Conservation (phyloP, 148 eudicot genomes). For the Rhododendron williamsianum region DNA sequence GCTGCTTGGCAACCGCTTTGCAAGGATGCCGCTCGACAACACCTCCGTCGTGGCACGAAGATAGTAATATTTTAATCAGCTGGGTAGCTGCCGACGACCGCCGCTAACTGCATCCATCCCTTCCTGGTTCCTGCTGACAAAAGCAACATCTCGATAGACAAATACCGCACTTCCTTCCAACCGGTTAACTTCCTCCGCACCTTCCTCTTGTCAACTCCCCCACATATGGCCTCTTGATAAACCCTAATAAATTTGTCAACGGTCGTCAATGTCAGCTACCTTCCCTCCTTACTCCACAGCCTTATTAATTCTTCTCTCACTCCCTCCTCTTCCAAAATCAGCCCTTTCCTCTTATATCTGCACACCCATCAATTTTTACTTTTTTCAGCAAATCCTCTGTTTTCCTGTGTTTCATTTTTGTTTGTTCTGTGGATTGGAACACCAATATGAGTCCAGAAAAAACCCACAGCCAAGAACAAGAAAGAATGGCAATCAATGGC, state of each 20-base stretch:
- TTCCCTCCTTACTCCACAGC: not conserved
- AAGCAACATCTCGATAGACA: not conserved
- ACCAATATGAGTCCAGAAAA: slow-evolving; percentile 21
- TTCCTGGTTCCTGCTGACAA: not conserved
- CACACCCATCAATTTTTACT: not conserved
- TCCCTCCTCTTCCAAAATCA: not conserved
- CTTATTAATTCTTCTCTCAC: not conserved
- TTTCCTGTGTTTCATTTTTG: not conserved
- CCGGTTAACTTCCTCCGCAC: not conserved
- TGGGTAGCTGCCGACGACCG: too few relatives aligned
- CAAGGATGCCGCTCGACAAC: too few relatives aligned
- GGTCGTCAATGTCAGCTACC: slow-evolving; percentile 8
- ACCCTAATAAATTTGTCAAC: not conserved
- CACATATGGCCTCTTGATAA: not conserved
- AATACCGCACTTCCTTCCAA: not conserved
- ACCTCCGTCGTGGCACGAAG: too few relatives aligned
- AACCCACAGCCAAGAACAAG: not conserved
- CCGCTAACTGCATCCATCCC: too few relatives aligned
- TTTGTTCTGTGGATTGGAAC: not conserved
- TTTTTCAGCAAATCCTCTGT: not conserved
- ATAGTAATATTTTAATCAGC: too few relatives aligned
- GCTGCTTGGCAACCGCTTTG: too few relatives aligned
- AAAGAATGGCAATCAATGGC: slow-evolving; percentile 24
- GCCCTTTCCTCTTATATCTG: too few relatives aligned
- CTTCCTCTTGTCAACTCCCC: not conserved